Conservation (phyloP, 2,329 filamentous ascomycete species). For the Ascochyta rabiei region DNA sequence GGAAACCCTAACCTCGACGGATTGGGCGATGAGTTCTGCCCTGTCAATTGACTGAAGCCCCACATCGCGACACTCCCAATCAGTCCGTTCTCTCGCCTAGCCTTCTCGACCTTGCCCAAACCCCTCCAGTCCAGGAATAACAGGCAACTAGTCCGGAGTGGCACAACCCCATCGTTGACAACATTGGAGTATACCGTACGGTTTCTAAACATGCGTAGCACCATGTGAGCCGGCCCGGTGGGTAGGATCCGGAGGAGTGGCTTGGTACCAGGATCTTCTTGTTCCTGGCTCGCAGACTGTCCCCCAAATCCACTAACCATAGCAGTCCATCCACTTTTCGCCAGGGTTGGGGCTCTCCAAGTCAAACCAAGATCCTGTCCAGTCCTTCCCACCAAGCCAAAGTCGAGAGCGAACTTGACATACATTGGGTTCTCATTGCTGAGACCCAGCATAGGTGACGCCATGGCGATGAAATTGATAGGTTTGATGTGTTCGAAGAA, state of each 20-base stretch:
- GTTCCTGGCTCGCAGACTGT: slow-evolving; percentile 61
- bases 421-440: slow-evolving; percentile 98
- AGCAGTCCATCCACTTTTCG: slow-evolving; percentile 85
- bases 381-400: slow-evolving; percentile 93
- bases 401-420: slow-evolving; percentile 94
- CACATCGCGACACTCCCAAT: slow-evolving; percentile 93
- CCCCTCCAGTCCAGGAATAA: slow-evolving; percentile 97
- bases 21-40: slow-evolving; percentile 67
- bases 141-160: slow-evolving; percentile 91
- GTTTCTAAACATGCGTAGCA: slow-evolving; percentile 85
- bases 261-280: slow-evolving; percentile 78
- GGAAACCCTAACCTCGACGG: slow-evolving; percentile 50
- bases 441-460: slow-evolving; percentile 85
- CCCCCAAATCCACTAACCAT: slow-evolving; percentile 81
- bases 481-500: slow-evolving; percentile 89
- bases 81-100: slow-evolving; percentile 85
- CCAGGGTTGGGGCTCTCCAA: slow-evolving; percentile 87
- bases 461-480: slow-evolving; percentile 87
- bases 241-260: slow-evolving; percentile 87
- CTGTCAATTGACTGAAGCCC: slow-evolving; percentile 91
- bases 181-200: slow-evolving; percentile 95
- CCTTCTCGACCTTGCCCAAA: slow-evolving; percentile 90
- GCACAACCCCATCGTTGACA: slow-evolving; percentile 96
- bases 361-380: slow-evolving; percentile 94
- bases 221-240: slow-evolving; percentile 86